phyloP scores from a whole-genome alignment of 1,139 yeast genomes.

The Saccharomyces pastorianus region DNA sequence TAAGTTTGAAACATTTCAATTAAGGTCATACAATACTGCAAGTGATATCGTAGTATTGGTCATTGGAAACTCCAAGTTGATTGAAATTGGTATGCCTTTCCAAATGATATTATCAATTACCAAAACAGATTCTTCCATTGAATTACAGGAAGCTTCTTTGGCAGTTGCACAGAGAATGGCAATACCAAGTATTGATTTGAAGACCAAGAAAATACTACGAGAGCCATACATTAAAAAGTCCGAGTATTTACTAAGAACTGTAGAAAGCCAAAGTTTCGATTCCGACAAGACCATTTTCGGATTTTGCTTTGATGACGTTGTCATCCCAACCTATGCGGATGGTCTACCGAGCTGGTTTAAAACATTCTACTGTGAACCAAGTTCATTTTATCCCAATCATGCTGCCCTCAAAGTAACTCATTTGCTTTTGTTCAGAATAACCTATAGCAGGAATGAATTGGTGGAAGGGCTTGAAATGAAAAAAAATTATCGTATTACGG shows the following conservation, averaged over 20 bases:
- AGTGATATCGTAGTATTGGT: neutral
- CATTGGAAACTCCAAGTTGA: slow-evolving; percentile 2
- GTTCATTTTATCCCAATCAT: slow-evolving; percentile 3
- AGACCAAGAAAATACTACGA: neutral
- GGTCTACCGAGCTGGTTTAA: slow-evolving; percentile 6
- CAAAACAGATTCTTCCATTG: neutral
- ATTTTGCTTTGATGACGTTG: slow-evolving; percentile 4
- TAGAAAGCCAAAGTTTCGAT: slow-evolving; percentile 2
- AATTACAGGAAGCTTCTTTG: slow-evolving; percentile 1
- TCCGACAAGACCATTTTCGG: slow-evolving; percentile 6
- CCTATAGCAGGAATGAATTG: neutral
- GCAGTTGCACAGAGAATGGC: slow-evolving; percentile 3
- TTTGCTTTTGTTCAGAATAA: neutral
- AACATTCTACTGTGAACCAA: slow-evolving; percentile 16
- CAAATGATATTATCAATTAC: neutral
- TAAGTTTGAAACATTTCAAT: slow-evolving; percentile 8
- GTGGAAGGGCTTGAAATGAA: neutral
- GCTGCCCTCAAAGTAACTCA: neutral
- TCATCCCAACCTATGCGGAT: slow-evolving; percentile 4
- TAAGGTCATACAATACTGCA: neutral
- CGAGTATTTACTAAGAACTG: neutral
- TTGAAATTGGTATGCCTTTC: slow-evolving; percentile 3
- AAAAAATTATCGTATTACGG: neutral
- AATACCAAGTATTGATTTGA: neutral
- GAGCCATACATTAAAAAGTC: neutral